Conservation (phyloP, 768 basidiomycete species). For the Cytidiella melzeri region DNA sequence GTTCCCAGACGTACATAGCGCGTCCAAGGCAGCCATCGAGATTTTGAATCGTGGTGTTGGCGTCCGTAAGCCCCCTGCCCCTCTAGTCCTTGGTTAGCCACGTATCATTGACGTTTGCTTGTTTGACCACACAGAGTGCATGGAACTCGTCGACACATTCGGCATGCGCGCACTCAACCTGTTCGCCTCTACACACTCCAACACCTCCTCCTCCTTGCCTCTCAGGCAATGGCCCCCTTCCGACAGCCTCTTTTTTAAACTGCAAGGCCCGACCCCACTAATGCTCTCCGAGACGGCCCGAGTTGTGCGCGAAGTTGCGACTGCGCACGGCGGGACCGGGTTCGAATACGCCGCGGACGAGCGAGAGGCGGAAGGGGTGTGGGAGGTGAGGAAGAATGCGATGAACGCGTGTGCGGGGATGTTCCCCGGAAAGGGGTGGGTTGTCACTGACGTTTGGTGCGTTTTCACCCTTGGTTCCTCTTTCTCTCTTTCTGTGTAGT, state of each 20-base stretch:
- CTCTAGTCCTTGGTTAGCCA: not conserved
- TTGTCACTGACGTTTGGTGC: conserved; percentile 77
- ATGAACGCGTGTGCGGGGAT: conserved; percentile 51
- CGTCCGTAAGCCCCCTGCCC: conserved; percentile 44
- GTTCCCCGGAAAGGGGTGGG: conserved; percentile 49
- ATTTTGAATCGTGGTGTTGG: conserved; percentile 68
- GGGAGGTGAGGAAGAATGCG: conserved; percentile 69
- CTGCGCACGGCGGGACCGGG: conserved; percentile 60
- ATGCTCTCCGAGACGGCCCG: conserved; percentile 57
- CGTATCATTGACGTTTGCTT: not conserved
- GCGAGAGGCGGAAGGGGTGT: conserved; percentile 66
- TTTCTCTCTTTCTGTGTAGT: not conserved
- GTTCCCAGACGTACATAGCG: conserved; percentile 70
- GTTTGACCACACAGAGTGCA: conserved; percentile 50
- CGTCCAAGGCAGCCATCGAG: conserved; percentile 69
- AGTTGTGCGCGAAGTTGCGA: conserved; percentile 50
- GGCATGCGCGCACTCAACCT: conserved; percentile 61
- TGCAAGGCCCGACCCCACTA: conserved; percentile 62
- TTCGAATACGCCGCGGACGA: conserved; percentile 60
- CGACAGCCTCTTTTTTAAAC: conserved; percentile 82
- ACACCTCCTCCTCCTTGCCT: conserved; percentile 23
- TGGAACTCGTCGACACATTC: conserved; percentile 72
- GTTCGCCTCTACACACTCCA: conserved; percentile 35
- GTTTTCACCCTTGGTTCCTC: no score
- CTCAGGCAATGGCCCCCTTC: conserved; percentile 48